Base-by-base conservation (phyloP, 78 protist genomes). In the Capsaspora owczarzaki region DNA sequence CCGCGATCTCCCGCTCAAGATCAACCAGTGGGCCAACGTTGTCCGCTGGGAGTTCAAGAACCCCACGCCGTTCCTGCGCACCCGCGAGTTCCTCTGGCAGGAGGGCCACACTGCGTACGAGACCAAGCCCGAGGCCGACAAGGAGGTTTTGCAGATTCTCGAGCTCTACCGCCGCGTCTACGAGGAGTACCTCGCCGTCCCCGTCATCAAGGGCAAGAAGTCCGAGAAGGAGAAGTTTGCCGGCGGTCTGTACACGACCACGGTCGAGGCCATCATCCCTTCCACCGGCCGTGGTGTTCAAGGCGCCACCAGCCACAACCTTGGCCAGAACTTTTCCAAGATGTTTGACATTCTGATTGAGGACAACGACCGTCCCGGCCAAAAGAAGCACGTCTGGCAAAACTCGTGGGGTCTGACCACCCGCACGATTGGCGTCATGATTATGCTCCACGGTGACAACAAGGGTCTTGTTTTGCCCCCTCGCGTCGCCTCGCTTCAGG, bases 11-110 rank as follows among this genome's bases (percentile, higher is more conserved):
- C 99, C 99, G 47, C 89, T 96, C 75, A 82, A 63, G 80, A 61
- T 92, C 47, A 87, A 93, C 87, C 96, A 94, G 82, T 95, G 98
- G 98, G 89, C 91, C 86, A 96, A 95, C 77, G 98, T 97, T 27
- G 98, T 97, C 42, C 96, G 99, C 60, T 97, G 98, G 98, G 99
- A 97, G 94, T 96, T 96, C 92, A 93, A 91, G 89, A 87, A 93
- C 84, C 96, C 99, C 63, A 89, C 87, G 37, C 99, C 99, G 43
- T 96, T 97, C 92, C 76, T 97, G 70, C 89, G 95, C 70, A 86
- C 96, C 0, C 85, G 99, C 60, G 99, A 97, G 91, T 96, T 97
- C 91, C 85, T 96, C 69, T 97, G 99, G 99, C 98, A 97, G 82
- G 99, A 97, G 86, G 99, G 98, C 51, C 99, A 97, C 94, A 91